A percentile compares a stretch with the other conserved stretches of the same genome.
Conservation (phyloP, 768 basidiomycete species). For the Termitomyces sp. region DNA sequence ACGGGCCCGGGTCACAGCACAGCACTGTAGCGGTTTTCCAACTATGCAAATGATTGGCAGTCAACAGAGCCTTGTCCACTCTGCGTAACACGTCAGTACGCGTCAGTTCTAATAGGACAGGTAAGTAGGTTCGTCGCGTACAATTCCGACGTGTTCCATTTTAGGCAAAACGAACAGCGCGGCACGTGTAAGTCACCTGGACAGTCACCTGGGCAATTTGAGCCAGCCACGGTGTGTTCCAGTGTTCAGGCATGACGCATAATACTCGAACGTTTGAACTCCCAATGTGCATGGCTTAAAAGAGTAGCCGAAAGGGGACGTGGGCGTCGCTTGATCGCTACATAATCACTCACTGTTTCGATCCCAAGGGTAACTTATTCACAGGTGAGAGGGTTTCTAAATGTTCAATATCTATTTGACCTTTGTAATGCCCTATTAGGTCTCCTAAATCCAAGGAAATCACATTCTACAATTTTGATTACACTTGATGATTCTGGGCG, state of each 20-base stretch:
- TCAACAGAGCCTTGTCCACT: no score
- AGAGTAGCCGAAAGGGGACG: neutral
- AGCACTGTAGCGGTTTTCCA: no score
- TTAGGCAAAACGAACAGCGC: no score
- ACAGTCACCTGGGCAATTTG: neutral
- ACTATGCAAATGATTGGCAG: no score
- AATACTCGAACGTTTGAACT: no score
- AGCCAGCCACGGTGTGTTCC: neutral
- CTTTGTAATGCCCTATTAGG: neutral
- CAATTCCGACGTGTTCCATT: no score
- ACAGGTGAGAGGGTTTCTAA: neutral
- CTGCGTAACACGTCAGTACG: no score
- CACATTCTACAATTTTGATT: neutral
- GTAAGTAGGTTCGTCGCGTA: no score
- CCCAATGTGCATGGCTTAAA: neutral
- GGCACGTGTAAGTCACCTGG: no score
- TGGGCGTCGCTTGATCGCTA: neutral
- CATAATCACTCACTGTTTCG: neutral
- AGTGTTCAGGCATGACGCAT: neutral
- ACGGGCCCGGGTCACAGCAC: no score
- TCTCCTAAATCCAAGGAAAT: neutral
- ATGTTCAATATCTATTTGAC: neutral
- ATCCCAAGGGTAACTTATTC: neutral
- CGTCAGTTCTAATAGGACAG: no score
- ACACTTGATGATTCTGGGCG: neutral